Percentiles rank a stretch among this genome's conserved stretches.
Evolutionary conservation across 2,329 filamentous ascomycete genomes (phyloP).

Genomic region (Phaeoacremonium minimum): DNA sequence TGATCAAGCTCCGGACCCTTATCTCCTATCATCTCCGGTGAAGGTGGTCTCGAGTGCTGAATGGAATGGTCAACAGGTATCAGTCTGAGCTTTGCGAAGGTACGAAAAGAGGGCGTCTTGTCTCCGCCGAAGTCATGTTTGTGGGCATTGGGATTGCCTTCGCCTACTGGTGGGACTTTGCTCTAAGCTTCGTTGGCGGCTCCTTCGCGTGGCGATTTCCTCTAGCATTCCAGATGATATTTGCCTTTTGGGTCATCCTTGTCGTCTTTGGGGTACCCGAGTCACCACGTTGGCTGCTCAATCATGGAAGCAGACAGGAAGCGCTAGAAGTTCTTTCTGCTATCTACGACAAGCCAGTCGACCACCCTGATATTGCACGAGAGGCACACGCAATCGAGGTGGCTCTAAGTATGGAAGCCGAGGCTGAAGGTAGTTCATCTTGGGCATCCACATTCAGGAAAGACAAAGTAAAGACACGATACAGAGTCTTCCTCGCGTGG

Average conservation of each 20-base stretch:
- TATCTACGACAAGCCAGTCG: slow-evolving; percentile 34
- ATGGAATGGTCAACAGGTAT: slow-evolving; percentile 17
- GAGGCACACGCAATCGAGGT: slow-evolving; percentile 33
- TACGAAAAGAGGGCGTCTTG: slow-evolving; percentile 33
- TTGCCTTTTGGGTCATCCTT: slow-evolving; percentile 17
- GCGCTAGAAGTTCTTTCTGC: slow-evolving; percentile 21
- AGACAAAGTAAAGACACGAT: slow-evolving; percentile 34
- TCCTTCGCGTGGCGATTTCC: slow-evolving; percentile 24
- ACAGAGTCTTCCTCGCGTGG: slow-evolving; percentile 40
- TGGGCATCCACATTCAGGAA: slow-evolving; percentile 35
- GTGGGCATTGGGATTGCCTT: slow-evolving; percentile 20
- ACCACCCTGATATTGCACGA: slow-evolving; percentile 29
- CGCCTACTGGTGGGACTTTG: slow-evolving; percentile 26
- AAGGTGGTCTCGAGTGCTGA: background rate
- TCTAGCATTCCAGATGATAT: slow-evolving; percentile 24
- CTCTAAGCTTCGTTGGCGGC: slow-evolving; percentile 20
- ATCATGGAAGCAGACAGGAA: slow-evolving; percentile 19
- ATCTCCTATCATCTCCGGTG: background rate
- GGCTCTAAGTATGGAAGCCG: slow-evolving; percentile 12
- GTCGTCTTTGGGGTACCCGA: slow-evolving; percentile 21
- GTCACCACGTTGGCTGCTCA: slow-evolving; percentile 20
- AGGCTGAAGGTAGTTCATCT: slow-evolving; percentile 22
- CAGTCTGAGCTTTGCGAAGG: slow-evolving; percentile 39
- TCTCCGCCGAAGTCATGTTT: slow-evolving; percentile 29
- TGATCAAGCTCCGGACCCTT: too few species aligned